Conservation (phyloP, 2,329 filamentous ascomycete genomes). For the Conoideocrella luteorostrata region DNA sequence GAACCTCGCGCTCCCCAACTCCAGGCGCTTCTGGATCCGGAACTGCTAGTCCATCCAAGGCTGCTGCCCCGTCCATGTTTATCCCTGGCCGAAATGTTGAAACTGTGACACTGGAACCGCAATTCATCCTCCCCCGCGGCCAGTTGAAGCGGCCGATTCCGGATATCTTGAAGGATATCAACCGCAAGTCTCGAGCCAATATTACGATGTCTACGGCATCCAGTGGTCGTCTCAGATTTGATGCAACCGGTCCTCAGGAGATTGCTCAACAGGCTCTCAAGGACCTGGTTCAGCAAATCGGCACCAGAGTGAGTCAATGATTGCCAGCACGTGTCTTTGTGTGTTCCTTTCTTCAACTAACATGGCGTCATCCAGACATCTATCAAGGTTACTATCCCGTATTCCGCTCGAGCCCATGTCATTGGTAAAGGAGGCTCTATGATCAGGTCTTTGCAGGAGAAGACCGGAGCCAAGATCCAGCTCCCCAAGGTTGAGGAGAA, state of each 20-base stretch:
- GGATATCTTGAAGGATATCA: slow-evolving; percentile 86
- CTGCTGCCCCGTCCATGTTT: slow-evolving; percentile 46
- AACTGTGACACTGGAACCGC: slow-evolving; percentile 64
- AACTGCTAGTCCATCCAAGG: slow-evolving; percentile 34
- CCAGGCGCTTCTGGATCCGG: slow-evolving; percentile 62
- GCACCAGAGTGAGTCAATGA: slow-evolving; percentile 60
- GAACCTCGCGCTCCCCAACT: slow-evolving; percentile 54
- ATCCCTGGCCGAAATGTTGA: slow-evolving; percentile 82
- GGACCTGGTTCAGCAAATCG: slow-evolving; percentile 82
- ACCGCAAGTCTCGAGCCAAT: slow-evolving; percentile 81
- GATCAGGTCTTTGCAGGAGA: slow-evolving; percentile 84
- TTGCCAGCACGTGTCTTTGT: background rate
- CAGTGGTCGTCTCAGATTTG: slow-evolving; percentile 70
- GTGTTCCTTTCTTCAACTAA: slow-evolving; percentile 1
- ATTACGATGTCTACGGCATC: slow-evolving; percentile 71
- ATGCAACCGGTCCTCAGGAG: slow-evolving; percentile 77
- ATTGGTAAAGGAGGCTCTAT: slow-evolving; percentile 88
- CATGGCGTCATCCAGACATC: slow-evolving; percentile 30
- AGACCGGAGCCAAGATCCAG: slow-evolving; percentile 84
- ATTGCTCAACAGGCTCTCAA: slow-evolving; percentile 82
- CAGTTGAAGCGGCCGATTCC: slow-evolving; percentile 79
- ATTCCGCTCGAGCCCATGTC: slow-evolving; percentile 78
- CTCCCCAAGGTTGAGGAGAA: slow-evolving; percentile 73
- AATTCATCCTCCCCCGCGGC: slow-evolving; percentile 67
- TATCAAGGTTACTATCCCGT: slow-evolving; percentile 74